Base-by-base conservation (phyloP, 306 rosid species). In the Cicer yamashitae region DNA sequence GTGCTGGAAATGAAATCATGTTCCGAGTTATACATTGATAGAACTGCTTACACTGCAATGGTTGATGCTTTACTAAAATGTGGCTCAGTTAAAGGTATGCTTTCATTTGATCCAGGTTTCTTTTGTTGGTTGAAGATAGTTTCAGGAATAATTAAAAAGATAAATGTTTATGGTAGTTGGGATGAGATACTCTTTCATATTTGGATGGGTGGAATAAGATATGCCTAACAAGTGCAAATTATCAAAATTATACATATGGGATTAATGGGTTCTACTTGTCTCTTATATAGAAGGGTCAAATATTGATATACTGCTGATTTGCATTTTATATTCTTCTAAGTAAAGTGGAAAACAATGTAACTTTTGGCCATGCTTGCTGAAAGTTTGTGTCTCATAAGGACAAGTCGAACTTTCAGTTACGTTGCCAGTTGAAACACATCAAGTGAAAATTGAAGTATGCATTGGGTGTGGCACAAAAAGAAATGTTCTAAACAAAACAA, bases 41-140 rank as follows among this genome's bases (percentile, higher is more conserved):
- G 96, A 81, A 92, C 92, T 22, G 96, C 96, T 79, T 92, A 90
- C 88, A 92, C 92, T 7, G 90, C 91, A 61, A 91, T 80, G 41
- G 59, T 87, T 71, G 96, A 92, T 61, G 91, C 97, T 75, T 80
- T 92, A 78, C 86, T 92, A 44, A 83, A 80, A 72, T 92, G 92
- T 78, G 92, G 87, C 67, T 84, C 93, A 58, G 48, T 82, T 38
- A 86, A 82, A 69, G 97, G 97, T 90, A 87, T 76, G 88, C 50
- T 61, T n/a, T 80, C 73, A 74, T 50, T 73, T 18, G 71, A 46
- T 40, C 47, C 1, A 15, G 43, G 40, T 44, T 71, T 71, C 59
- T 53, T 52, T 71, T 13, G 67, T 58, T 76, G 65, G 44, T 70
- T 48, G 67, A 63, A 73, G 45, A 69, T 62, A 10, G 25, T 22